Base-by-base conservation (phyloP, 108 stramenopile genomes). In the Poteriospumella lacustris region DNA sequence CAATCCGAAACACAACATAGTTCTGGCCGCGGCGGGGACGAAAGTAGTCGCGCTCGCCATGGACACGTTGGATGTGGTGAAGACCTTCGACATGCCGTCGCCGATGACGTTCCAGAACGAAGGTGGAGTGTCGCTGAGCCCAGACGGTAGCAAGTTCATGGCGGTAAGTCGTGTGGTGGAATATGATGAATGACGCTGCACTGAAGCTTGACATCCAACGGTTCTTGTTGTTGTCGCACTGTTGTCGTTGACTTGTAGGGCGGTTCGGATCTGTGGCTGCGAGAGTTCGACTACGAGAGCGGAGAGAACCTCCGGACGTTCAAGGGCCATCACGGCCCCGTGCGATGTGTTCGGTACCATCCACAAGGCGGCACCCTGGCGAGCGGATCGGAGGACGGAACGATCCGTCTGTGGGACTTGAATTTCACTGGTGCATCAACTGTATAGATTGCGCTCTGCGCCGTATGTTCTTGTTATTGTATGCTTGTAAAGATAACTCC, bases 291-390 rank as follows among this genome's bases (percentile, higher is more conserved):
- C 80, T 91, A 81, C 80, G 83, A 87, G 1, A 92, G 91, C 0
- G 96, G 98, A 0, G 75, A 91, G 75, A 90, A 92, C 82, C 79
- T 97, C 72, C 91, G 92, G 83, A 91, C 89, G 69, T 89, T 92
- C 78, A 96, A 96, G 87, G 97, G 98, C 58, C 98, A 99, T 85
- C 96, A 97, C 80, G 98, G 98, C 0, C 98, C 98, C 43, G 91
- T 97, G 75, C 88, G 95, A 15, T 97, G 96, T 85, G 68, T 97
- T 58, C 85, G 96, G 58, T 99, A 92, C 87, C 68, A 86, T 2
- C 94, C 96, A 28, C 90, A 92, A 72, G 98, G 96, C 12, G 84
- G 79, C 77, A 83, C 85, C 24, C 26, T 19, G 1, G 96, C 95
- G 0, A 93, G 93, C 0, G 98, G 96, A 5, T 90, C 89, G 15